Evolutionary conservation across 2,329 filamentous ascomycete species (phyloP), one percentile per base, ranked within the genome.

Genomic region (Didymella keratinophila): DNA sequence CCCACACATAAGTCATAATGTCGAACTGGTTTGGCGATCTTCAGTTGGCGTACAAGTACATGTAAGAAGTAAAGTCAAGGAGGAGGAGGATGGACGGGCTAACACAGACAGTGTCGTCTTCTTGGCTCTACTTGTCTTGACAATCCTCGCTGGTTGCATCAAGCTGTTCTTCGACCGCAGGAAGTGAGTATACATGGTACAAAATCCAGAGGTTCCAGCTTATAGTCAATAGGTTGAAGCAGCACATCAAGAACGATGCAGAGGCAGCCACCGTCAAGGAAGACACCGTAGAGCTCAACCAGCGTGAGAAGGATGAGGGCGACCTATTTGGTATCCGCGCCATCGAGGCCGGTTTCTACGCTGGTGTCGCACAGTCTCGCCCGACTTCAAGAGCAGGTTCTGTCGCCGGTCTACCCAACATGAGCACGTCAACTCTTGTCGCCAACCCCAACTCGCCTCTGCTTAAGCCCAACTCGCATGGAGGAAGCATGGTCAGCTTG

Each of bases 331-430:
- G 76, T 45, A 66, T 78, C 42, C 74, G 76, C n/a, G 76, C 76
- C 55, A 74, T 78, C 32, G 76, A 78, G 64, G 75, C 76, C 36
- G 76, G 76, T n/a, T 78, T 76, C 64, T 78, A 70, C 48, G 76
- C 74, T 45, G 76, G 76, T 48, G 73, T 78, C 11, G 70, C 73
- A 25, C 76, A 78, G 51, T 78, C 76, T 23, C 73, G 74, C 42
- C 76, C 76, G 21, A 71, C 68, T 11, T 77, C 76, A 59, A 70
- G 72, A 67, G 69, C 74, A 16, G 69, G 68, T 61, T 77, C 75
- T 7, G 52, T 70, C 27, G 56, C 62, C 20, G 68, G 66, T 21
- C 64, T 63, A 28, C 68, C 70, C 30, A 63, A 66, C 30, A 70
- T 75, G 69, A 75, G 72, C 68, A 67, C 72, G 25, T 74, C 68